Conservation (phyloP, 306 rosid genomes). For the Abrus precatorius region DNA sequence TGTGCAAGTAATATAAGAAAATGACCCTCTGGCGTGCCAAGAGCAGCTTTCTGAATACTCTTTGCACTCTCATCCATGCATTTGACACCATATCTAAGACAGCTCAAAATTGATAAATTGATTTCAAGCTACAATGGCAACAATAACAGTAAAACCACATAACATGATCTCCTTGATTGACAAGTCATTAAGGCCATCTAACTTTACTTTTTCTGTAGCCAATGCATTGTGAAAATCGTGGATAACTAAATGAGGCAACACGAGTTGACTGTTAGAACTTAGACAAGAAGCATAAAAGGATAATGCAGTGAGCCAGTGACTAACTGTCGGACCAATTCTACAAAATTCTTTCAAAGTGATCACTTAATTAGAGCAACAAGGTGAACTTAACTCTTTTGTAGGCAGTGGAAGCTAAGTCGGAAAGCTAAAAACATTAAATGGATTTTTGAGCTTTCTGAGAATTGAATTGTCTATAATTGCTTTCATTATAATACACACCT, state of each 20-base stretch:
- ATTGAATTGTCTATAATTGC: slow-evolving; percentile 23
- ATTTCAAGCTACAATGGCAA: slow-evolving; percentile 36
- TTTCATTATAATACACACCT: slow-evolving; percentile 62
- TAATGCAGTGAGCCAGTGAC: background rate
- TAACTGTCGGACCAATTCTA: background rate
- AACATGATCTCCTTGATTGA: slow-evolving; percentile 34
- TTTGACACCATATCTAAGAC: slow-evolving; percentile 55
- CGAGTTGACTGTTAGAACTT: slow-evolving; percentile 20
- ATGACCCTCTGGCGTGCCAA: slow-evolving; percentile 72
- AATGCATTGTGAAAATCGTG: slow-evolving; percentile 27
- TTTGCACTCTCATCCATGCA: slow-evolving; percentile 80
- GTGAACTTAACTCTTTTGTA: slow-evolving; percentile 17
- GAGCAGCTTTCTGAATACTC: slow-evolving; percentile 74
- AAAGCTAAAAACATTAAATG: slow-evolving; percentile 38
- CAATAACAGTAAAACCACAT: slow-evolving; percentile 26
- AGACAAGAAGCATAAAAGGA: slow-evolving; percentile 34
- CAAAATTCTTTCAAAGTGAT: slow-evolving; percentile 7
- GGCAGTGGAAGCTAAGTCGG: slow-evolving; percentile 40
- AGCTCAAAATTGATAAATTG: slow-evolving; percentile 43
- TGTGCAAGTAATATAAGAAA: slow-evolving; percentile 81
- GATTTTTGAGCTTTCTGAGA: slow-evolving; percentile 34
- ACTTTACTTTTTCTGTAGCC: slow-evolving; percentile 32
- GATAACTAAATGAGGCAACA: background rate
- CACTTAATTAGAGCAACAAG: slow-evolving; percentile 31
- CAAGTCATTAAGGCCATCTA: slow-evolving; percentile 34